Conservation (phyloP, 176 grass and related monocot genomes). For the Carex cristatella region DNA sequence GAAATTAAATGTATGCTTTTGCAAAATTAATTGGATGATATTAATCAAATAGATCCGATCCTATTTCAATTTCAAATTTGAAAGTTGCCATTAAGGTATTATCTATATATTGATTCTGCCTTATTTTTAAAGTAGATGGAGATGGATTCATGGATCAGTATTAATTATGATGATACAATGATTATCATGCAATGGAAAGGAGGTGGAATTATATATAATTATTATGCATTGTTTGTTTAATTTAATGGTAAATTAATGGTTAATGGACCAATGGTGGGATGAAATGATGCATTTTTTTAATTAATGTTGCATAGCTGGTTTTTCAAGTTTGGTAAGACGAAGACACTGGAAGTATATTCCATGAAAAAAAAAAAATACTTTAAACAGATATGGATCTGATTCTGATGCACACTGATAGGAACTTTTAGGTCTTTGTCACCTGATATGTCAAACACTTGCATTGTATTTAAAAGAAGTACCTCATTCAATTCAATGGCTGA, state of each 20-base stretch:
- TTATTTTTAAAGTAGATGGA: neutral
- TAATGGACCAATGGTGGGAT: neutral
- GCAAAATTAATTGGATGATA: neutral
- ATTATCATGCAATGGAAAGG: neutral
- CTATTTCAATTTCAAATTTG: neutral
- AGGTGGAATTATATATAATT: neutral
- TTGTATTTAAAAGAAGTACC: neutral
- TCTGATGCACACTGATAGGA: neutral
- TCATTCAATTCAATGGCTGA: slow-evolving; percentile 4
- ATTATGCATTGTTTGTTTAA: neutral
- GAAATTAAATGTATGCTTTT: neutral
- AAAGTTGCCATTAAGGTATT: neutral
- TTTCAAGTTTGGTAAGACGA: neutral
- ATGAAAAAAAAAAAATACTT: too few relatives aligned
- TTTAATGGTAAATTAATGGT: neutral
- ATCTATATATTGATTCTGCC: neutral
- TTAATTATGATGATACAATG: neutral
- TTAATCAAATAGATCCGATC: neutral
- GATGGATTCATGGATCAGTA: too few relatives aligned
- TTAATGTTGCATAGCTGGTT: neutral
- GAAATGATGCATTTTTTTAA: neutral
- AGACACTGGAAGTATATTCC: too few relatives aligned
- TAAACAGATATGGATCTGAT: neutral
- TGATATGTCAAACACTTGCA: neutral
- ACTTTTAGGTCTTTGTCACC: neutral